phyloP scores from a whole-genome alignment of 2,329 filamentous ascomycete genomes.

The Diaporthe citriasiana region DNA sequence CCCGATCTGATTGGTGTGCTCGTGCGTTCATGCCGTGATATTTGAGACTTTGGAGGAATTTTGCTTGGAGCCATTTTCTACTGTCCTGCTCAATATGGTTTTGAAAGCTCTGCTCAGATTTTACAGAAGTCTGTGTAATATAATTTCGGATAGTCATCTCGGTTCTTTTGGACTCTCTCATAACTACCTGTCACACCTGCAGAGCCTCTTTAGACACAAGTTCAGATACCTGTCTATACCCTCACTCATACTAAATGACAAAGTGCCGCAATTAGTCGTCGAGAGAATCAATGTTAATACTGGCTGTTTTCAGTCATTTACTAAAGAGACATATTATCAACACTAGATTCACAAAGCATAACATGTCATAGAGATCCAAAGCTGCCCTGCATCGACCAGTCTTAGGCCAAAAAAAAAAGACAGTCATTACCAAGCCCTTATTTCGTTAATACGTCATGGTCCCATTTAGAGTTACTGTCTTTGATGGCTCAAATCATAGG shows the following conservation, averaged over 20 bases:
- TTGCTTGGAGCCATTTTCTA: neutral
- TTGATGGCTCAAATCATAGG: fast-evolving
- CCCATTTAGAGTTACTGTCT: too few species aligned
- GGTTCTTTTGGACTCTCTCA: neutral
- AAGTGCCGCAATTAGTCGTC: neutral
- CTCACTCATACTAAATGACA: neutral
- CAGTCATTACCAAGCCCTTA: neutral
- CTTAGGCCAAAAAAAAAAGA: neutral
- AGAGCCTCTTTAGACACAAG: neutral
- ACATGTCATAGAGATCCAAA: too few species aligned
- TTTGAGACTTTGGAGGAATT: neutral
- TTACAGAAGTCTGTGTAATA: neutral
- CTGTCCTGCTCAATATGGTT: fast-evolving
- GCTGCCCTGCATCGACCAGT: too few species aligned
- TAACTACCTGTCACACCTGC: neutral
- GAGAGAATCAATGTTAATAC: neutral
- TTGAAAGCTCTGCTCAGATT: neutral
- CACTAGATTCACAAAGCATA: neutral
- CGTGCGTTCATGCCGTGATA: neutral
- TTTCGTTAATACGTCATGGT: neutral
- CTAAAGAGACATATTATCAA: neutral
- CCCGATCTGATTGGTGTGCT: neutral
- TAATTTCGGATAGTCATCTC: neutral
- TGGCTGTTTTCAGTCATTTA: neutral
- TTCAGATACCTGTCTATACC: fast-evolving